phyloP scores from a whole-genome alignment of 2,329 filamentous ascomycete species.

The Pleurostoma richardsiae region DNA sequence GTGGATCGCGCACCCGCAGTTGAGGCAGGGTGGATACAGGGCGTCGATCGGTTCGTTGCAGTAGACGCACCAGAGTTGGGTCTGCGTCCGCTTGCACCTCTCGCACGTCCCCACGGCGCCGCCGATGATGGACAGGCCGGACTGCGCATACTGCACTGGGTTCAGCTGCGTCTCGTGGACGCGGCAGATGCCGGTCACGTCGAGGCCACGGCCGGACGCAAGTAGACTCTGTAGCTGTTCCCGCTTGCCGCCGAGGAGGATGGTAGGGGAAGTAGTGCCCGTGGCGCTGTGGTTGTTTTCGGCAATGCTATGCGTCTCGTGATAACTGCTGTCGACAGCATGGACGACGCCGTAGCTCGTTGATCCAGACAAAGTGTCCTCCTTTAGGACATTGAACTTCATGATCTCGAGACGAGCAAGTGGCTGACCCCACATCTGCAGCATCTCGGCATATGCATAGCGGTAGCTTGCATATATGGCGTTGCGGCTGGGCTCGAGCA shows the following conservation, averaged over 20 bases:
- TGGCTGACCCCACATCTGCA: slow-evolving; percentile 62
- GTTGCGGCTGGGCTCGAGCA: slow-evolving; percentile 48
- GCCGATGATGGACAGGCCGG: slow-evolving; percentile 27
- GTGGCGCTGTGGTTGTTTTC: slow-evolving; percentile 30
- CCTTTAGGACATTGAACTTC: slow-evolving; percentile 62
- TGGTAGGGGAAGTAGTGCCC: slow-evolving; percentile 26
- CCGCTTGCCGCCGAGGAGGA: slow-evolving; percentile 49
- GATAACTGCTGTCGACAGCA: slow-evolving; percentile 23
- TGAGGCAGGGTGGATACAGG: slow-evolving; percentile 56
- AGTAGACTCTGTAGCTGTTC: slow-evolving; percentile 46
- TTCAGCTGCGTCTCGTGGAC: slow-evolving; percentile 59
- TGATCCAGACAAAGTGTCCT: slow-evolving; percentile 26
- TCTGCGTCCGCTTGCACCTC: slow-evolving; percentile 49
- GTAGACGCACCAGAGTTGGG: slow-evolving; percentile 56
- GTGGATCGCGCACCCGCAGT: slow-evolving; percentile 59
- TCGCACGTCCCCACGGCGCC: slow-evolving; percentile 45
- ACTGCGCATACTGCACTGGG: slow-evolving; percentile 43
- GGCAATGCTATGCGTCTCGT: slow-evolving; percentile 29
- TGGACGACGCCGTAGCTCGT: slow-evolving; percentile 9
- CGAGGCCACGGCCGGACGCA: slow-evolving; percentile 50
- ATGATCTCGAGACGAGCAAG: slow-evolving; percentile 60
- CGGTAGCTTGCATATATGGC: slow-evolving; percentile 55
- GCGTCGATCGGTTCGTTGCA: slow-evolving; percentile 57
- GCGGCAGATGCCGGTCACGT: slow-evolving; percentile 58
- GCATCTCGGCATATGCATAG: slow-evolving; percentile 62